Conservation (phyloP, 169 alveolate species). For the Cytauxzoon felis region DNA sequence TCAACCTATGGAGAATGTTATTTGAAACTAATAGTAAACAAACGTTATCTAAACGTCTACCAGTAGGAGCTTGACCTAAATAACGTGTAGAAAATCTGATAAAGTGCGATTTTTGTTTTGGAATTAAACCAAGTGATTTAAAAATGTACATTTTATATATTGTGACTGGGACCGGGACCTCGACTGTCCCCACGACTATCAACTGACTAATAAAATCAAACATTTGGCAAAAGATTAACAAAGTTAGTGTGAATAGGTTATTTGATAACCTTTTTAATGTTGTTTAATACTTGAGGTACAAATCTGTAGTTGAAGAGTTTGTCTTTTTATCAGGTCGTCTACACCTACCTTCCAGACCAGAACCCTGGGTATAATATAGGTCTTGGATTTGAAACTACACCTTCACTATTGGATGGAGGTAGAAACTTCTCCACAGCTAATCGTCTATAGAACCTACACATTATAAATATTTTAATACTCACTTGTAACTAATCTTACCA, state of each 20-base stretch:
- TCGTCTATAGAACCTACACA: conserved; percentile 46
- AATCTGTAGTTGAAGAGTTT: background rate
- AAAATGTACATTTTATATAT: too few relatives aligned
- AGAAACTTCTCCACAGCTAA: conserved; percentile 19
- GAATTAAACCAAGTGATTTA: too few relatives aligned
- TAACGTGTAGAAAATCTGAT: conserved; percentile 11
- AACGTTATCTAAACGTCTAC: conserved; percentile 39
- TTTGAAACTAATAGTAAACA: background rate
- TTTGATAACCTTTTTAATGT: conserved; percentile 1
- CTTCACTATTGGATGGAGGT: conserved; percentile 26
- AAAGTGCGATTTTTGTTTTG: conserved; percentile 18
- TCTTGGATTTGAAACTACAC: conserved; percentile 1
- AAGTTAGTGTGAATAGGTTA: too few relatives aligned
- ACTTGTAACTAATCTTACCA: conserved; percentile 42
- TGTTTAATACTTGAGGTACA: conserved; percentile 20
- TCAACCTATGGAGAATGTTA: conserved; percentile 21
- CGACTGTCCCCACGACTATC: too few relatives aligned
- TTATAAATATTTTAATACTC: background rate
- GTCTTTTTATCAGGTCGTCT: background rate
- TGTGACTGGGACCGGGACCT: too few relatives aligned
- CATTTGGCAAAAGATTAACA: too few relatives aligned
- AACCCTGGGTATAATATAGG: conserved; percentile 70
- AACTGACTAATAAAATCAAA: too few relatives aligned
- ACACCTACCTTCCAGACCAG: conserved; percentile 65
- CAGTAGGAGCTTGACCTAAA: conserved; percentile 64